phyloP scores from a whole-genome alignment of 306 rosid species.

The Heteromeles arbutifolia region DNA sequence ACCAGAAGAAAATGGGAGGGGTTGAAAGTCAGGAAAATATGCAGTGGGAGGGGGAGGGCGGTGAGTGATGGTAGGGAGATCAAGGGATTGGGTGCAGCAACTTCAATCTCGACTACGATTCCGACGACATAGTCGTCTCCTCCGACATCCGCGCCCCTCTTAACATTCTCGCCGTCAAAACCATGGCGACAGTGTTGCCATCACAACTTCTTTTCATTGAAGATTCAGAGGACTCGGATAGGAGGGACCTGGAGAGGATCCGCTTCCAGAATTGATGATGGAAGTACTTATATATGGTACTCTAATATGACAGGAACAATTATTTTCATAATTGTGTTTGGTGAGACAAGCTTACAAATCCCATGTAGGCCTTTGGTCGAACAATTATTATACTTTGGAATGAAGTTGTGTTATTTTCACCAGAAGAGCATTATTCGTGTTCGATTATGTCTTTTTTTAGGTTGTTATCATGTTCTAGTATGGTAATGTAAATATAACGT shows the following conservation, averaged over 20 bases:
- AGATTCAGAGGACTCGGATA: too few relatives aligned
- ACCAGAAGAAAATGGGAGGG: too few relatives aligned
- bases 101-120: slow-evolving; percentile 78
- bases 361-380: neutral
- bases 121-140: slow-evolving; percentile 43
- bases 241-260: too few relatives aligned
- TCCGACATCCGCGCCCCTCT: slow-evolving; percentile 53
- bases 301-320: neutral
- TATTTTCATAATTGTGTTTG: neutral
- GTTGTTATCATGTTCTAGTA: neutral
- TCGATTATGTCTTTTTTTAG: neutral
- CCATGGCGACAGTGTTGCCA: neutral
- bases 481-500: neutral
- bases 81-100: neutral
- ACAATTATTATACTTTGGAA: neutral
- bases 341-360: neutral
- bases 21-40: too few relatives aligned
- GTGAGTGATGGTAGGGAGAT: too few relatives aligned
- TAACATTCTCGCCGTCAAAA: slow-evolving; percentile 5
- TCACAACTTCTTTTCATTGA: slow-evolving; percentile 22
- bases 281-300: too few relatives aligned
- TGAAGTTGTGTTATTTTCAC: neutral
- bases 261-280: too few relatives aligned
- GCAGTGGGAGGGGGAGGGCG: too few relatives aligned
- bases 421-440: neutral